phyloP scores from a whole-genome alignment of 2,329 filamentous ascomycete species.

The Ambrosiella xylebori region DNA sequence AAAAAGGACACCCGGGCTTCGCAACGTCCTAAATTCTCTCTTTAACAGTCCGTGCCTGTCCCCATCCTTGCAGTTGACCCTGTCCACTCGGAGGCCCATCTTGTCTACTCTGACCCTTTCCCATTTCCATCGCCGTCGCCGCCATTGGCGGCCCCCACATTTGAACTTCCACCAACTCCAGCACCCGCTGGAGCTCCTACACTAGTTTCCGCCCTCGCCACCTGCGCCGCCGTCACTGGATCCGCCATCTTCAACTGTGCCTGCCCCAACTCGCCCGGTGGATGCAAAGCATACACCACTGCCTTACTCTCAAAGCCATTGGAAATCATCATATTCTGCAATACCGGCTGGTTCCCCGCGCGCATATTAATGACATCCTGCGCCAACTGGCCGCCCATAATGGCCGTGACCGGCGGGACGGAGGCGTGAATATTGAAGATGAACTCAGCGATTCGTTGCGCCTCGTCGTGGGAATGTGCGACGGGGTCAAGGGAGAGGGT shows the following conservation, averaged over 20 bases:
- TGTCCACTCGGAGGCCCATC: too few relatives aligned
- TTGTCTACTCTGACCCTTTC: too few relatives aligned
- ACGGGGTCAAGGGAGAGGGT: slow-evolving; percentile 39
- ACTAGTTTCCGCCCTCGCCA: neutral
- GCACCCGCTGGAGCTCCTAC: neutral
- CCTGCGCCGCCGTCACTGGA: slow-evolving; percentile 3
- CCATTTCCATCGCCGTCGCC: too few relatives aligned
- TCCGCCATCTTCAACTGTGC: slow-evolving; percentile 5
- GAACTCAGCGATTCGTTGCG: slow-evolving; percentile 58
- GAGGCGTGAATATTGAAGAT: slow-evolving; percentile 73
- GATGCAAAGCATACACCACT: slow-evolving; percentile 67
- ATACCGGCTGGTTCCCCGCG: slow-evolving; percentile 76
- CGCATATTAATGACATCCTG: slow-evolving; percentile 97
- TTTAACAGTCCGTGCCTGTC: too few relatives aligned
- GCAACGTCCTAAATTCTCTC: too few relatives aligned
- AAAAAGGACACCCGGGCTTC: too few relatives aligned
- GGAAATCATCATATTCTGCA: slow-evolving; percentile 88
- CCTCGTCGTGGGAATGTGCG: slow-evolving; percentile 36
- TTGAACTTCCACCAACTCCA: neutral
- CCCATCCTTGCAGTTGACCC: too few relatives aligned
- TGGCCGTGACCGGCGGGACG: slow-evolving; percentile 70
- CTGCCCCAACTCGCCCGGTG: slow-evolving; percentile 30
- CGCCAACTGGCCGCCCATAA: slow-evolving; percentile 75
- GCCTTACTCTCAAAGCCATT: slow-evolving; percentile 69
- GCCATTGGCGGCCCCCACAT: neutral